Base-by-base conservation (phyloP, 129 eudicot species). In the Centrapalus pauciflorus region DNA sequence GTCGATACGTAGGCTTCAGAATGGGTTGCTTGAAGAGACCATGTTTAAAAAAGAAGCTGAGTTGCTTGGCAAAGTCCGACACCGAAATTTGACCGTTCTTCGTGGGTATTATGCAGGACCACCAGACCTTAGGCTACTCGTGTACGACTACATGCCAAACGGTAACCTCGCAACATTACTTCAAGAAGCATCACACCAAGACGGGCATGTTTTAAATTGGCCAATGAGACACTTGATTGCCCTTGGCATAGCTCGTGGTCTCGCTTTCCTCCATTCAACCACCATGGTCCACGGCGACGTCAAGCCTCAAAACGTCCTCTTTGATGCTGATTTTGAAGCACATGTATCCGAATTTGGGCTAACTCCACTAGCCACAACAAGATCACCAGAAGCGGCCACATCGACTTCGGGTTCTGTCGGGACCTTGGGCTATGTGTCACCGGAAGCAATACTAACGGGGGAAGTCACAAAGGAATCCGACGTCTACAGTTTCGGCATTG, bases 181-280 rank as follows among this genome's bases (percentile, higher is more conserved):
- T 12, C 97, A 90, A 78, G 97, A 90, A 71, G 97, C 97, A 23
- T 90, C 93, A 0, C 95, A 90, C 81, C 95, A 87, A 76, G 97
- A 90, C 8, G 97, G 97, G 4, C 97, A 90, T 63, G 97, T 90
- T 34, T 82, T 90, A 2, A 90, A 90, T 32, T 90, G 97, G 97
- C 96, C 97, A n/a, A 90, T 90, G 97, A 70, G 97, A 1, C 97
- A 90, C 73, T 82, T 90, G 30, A 90, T 90, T 26, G 97, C 97
- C 0, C 83, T 90, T 0, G 97, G 97, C 3, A 84, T 90, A 34
- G 93, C 93, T 14, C 96, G 97, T 0, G 97, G 97, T 0, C 57
- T 90, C 6, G 90, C 86, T 0, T 87, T 84, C 55, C 81, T 90
- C 3, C 97, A 90, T 68, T 52, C 95, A 9, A 27, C 81, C 20